Evolutionary conservation across 2,329 filamentous ascomycete genomes (phyloP).

Genomic region (Eurotiales sp.): DNA sequence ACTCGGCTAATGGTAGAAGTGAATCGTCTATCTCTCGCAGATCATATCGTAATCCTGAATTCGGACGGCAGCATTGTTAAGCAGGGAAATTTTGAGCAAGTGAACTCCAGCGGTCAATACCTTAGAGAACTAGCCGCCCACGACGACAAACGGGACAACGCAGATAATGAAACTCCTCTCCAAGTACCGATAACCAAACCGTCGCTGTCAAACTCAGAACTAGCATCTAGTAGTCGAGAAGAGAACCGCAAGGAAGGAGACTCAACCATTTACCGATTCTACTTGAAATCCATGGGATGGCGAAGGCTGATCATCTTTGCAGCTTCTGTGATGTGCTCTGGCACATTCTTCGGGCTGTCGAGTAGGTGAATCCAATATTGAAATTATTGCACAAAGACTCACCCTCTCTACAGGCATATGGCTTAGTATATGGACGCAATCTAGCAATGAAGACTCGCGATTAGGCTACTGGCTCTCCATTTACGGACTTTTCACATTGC

Average conservation of each 20-base stretch:
- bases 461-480: constrained; percentile 6
- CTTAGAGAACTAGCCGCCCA: background rate
- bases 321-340: background rate
- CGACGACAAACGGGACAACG: background rate
- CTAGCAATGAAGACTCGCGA: background rate
- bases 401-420: constrained; percentile 8
- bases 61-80: constrained; percentile 35
- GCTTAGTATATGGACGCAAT: constrained; percentile 8
- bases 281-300: constrained; percentile 1
- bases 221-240: background rate
- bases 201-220: background rate
- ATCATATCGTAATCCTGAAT: constrained; percentile 40
- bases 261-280: constrained; percentile 26
- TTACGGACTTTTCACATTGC: constrained; percentile 2
- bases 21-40: constrained; percentile 38
- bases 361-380: background rate
- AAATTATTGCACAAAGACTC: no score
- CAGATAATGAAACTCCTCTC: background rate
- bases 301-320: background rate
- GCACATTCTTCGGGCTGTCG: constrained; percentile 2
- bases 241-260: constrained; percentile 21
- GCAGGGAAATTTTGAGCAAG: constrained; percentile 35
- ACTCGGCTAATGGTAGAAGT: constrained; percentile 17
- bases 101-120: background rate
- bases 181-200: background rate